Base-by-base conservation (phyloP, 768 basidiomycete species). In the Suillus paluster region DNA sequence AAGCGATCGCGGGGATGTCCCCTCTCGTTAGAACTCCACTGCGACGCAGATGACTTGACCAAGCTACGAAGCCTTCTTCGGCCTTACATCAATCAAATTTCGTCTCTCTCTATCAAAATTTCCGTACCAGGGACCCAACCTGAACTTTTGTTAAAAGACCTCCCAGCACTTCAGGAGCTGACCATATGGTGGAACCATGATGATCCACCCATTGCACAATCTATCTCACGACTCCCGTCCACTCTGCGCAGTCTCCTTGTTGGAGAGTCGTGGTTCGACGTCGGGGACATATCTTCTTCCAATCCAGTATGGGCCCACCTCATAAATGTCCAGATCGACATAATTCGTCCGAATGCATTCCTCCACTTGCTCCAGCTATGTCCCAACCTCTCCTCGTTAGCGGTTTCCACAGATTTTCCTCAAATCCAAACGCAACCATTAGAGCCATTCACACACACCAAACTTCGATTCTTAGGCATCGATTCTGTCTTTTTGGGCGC, bases 301-400 rank as follows among this genome's bases (percentile, higher is more conserved):
- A 55, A 65, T 45, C 61, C 65, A 3, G 61, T 61, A 1, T 70
- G 69, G 69, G 52, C 60, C 46, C 41, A 72, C 34, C 71, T 70
- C 19, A 70, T 63, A 2, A 58, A 46, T 1, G 23, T 71, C 11
- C 42, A 55, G 10, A 44, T 70, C 15, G 52, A 34, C 36, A 10
- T 41, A 2, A 36, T 57, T 33, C 34, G 39, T 3, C 34, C 15
- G 14, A 23, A 57, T 17, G 12, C 55, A 17, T 34, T 68, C 34
- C 19, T 60, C 33, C 25, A 21, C 60, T 19, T 57, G 59, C 11
- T 57, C 45, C 21, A 23, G 14, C 5, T 57, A 58, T 14, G 12
- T 57, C 33, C 6, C 41, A 21, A 14, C 36, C 57, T 23, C 39
- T 44, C 12, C 33, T 34, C 34, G 17, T 38, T 39, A 59, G 63